Evolutionary conservation across 2,329 filamentous ascomycete genomes (phyloP).

Genomic region (Hypoxylon sp.): DNA sequence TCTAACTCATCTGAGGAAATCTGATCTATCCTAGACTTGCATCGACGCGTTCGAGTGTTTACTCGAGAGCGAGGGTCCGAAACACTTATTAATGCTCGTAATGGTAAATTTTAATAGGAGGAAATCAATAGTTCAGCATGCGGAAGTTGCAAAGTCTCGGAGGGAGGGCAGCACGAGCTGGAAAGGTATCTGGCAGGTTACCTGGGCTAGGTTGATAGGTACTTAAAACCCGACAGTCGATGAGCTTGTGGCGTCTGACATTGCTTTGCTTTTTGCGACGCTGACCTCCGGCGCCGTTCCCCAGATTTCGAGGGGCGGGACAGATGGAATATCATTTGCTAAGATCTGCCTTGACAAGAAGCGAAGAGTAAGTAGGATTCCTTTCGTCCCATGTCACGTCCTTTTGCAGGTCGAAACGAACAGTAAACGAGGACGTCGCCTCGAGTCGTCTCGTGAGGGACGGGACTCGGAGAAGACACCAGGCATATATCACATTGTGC

Average conservation of each 20-base stretch:
- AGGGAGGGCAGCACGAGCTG: constrained; percentile 15
- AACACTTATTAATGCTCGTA: constrained; percentile 26
- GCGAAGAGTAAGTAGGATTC: neutral
- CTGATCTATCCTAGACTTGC: constrained; percentile 25
- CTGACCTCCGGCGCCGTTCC: neutral
- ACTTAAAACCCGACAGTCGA: constrained; percentile 17
- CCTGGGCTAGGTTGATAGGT: too few species aligned
- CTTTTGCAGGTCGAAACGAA: neutral
- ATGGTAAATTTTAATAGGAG: constrained; percentile 19
- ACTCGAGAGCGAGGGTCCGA: constrained; percentile 20
- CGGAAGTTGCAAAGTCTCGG: constrained; percentile 21
- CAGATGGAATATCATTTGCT: neutral
- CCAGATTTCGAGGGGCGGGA: neutral
- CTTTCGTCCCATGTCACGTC: neutral
- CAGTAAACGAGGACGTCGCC: neutral
- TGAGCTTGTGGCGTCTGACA: constrained; percentile 22
- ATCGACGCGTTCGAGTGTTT: constrained; percentile 17
- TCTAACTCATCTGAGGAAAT: neutral
- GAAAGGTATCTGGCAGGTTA: constrained; percentile 16
- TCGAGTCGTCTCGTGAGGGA: constrained; percentile 4
- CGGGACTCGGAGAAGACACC: constrained; percentile 8
- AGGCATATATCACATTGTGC: constrained; percentile 8
- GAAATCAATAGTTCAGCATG: constrained; percentile 31
- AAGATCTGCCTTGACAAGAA: neutral
- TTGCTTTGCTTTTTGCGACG: constrained; percentile 29